Evolutionary conservation across 1,284 basidiomycete genomes (phyloP), one percentile per base, ranked within the genome.

Genomic region (Cystobasidium pallidum): DNA sequence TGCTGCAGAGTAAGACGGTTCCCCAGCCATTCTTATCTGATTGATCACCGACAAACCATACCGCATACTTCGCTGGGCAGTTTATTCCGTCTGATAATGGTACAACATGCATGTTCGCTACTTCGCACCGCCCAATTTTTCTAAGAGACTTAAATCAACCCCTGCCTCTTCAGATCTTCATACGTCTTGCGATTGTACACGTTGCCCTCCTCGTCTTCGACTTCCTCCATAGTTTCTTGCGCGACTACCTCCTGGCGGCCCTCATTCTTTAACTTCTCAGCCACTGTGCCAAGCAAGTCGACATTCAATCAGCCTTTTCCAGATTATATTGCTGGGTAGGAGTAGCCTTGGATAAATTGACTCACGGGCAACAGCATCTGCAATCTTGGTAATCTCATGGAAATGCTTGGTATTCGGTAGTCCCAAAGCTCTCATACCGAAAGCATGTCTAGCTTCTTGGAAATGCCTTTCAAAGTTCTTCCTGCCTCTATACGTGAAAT

Each of bases 391-490:
- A 75, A 99, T 97, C 81, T 97, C 95, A 78, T 96, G 92, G 84
- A 99, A 99, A 82, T 99, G 96, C 80, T 95, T 95, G 1, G 94
- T 97, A 78, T 98, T 99, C 0, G 96, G 96, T 75, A 99, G 84
- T 19, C 96, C 96, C 34, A 99, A 85, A 3, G 96, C 95, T 49
- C 94, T 89, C 93, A 99, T 97, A 34, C 95, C 96, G 77, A 98
- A 99, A 1, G 95, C 92, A 83, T 99, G 96, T 68, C 94, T 86
- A 45, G 91, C 91, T 84, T 99, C 96, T 86, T 92, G 82, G 83
- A 95, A 94, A 82, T 95, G 92, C 67, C 91, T 86, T 79, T 95
- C 92, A 78, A 94, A 95, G 81, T 94, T 94, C 86, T 94, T 94
- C 80, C 91, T 90, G 76, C 94, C 94, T 89, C 94, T 94, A 81